phyloP scores from a whole-genome alignment of 2,329 filamentous ascomycete species.

The Fusarium sp. region DNA sequence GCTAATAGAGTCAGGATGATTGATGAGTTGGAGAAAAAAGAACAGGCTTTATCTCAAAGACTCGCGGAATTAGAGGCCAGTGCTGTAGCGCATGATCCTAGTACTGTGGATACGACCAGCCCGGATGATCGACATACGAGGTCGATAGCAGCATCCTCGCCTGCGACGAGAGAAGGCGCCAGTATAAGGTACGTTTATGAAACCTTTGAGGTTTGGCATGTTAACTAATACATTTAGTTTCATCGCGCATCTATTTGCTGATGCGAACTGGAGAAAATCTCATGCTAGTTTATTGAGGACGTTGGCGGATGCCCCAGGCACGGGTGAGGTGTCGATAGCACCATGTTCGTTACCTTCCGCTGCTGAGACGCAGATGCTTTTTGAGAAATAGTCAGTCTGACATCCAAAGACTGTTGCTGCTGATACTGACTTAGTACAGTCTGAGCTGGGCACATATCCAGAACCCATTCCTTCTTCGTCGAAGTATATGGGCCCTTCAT shows the following conservation, averaged over 20 bases:
- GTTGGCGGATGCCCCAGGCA: slow-evolving; percentile 4
- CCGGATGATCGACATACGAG: slow-evolving; percentile 23
- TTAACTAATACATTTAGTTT: background rate
- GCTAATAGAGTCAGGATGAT: background rate
- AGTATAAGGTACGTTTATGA: slow-evolving; percentile 29
- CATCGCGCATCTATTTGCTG: slow-evolving; percentile 12
- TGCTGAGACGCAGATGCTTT: background rate
- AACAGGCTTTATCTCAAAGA: slow-evolving; percentile 4
- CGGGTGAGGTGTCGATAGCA: background rate
- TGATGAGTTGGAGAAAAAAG: slow-evolving; percentile 18
- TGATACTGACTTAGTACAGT: background rate
- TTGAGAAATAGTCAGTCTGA: slow-evolving; percentile 34
- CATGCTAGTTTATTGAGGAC: slow-evolving; percentile 12
- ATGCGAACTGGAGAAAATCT: slow-evolving; percentile 20
- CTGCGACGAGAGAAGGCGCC: slow-evolving; percentile 6
- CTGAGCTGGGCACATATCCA: slow-evolving; percentile 30
- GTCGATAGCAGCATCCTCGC: slow-evolving; percentile 19
- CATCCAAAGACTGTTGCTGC: too few relatives aligned
- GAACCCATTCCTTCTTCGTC: slow-evolving; percentile 8
- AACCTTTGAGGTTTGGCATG: too few relatives aligned
- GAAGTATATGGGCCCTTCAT: slow-evolving; percentile 19
- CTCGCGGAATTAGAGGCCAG: background rate
- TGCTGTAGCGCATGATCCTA: fast-evolving
- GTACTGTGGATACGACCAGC: background rate
- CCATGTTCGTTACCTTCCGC: slow-evolving; percentile 7